Percentiles rank a stretch among this genome's conserved stretches.
These are phyloP conservation scores for Schizophyllum commune DNA, from an alignment of 1,284 basidiomycete genomes.

Conservation along the genomic window DNA sequence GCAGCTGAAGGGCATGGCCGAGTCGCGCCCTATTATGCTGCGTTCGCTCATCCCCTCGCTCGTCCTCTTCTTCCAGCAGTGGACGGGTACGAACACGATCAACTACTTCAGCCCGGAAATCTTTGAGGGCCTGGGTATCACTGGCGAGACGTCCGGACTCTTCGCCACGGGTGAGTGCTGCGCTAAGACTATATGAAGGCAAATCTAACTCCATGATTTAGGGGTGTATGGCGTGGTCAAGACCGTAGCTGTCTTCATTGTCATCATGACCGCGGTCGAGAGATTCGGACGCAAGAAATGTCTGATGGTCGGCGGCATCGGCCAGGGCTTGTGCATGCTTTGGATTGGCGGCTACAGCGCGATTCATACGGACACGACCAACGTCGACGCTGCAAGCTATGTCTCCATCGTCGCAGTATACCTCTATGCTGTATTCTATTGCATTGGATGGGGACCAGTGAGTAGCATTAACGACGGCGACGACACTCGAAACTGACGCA, in stretches of 20 bases:
- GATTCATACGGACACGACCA: constrained; percentile 24
- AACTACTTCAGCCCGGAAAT: constrained; percentile 48
- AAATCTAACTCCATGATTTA: neutral
- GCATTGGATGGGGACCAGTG: constrained; percentile 33
- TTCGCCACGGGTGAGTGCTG: constrained; percentile 51
- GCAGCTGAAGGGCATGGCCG: constrained; percentile 38
- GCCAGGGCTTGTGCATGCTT: constrained; percentile 39
- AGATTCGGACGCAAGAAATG: constrained; percentile 36
- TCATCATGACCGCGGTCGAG: constrained; percentile 37
- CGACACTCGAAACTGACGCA: neutral
- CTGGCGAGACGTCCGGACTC: constrained; percentile 39
- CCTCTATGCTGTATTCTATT: constrained; percentile 39
- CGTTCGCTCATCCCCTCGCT: constrained; percentile 45
- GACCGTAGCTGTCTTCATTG: constrained; percentile 32
- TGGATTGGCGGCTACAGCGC: constrained; percentile 42
- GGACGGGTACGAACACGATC: constrained; percentile 54
- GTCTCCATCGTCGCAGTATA: constrained; percentile 42
- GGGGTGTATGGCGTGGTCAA: constrained; percentile 3
- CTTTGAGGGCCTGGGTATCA: constrained; percentile 46
- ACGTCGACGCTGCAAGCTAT: constrained; percentile 35
- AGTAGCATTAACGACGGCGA: constrained; percentile 9
- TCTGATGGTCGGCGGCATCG: constrained; percentile 36
- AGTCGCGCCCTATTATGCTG: constrained; percentile 33
- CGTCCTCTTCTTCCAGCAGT: constrained; percentile 49
- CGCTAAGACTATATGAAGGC: constrained; percentile 33